Percentiles rank a stretch among this genome's conserved stretches.
phyloP scores from a whole-genome alignment of 129 eudicot genomes.

The Lonicera japonica region DNA sequence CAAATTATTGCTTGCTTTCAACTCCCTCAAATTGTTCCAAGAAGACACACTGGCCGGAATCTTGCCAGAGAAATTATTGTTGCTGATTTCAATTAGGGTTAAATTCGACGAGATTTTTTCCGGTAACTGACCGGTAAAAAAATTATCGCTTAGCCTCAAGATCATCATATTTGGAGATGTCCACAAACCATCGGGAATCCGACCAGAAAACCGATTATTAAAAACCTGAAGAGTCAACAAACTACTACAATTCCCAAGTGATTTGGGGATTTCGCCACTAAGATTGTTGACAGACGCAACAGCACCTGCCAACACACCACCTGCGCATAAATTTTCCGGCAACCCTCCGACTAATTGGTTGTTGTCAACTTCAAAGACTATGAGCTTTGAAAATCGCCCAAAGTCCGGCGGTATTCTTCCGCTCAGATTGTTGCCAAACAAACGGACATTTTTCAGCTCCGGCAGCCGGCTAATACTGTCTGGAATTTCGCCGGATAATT shows the following conservation, averaged over 20 bases:
- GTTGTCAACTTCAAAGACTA: slow-evolving; percentile 33
- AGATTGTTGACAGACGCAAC: slow-evolving; percentile 38
- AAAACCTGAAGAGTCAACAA: slow-evolving; percentile 35
- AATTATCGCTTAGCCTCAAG: slow-evolving; percentile 37
- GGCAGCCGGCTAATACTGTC: slow-evolving; percentile 48
- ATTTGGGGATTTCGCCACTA: slow-evolving; percentile 49
- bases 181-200: slow-evolving; percentile 68
- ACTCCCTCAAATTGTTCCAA: slow-evolving; percentile 42
- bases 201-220: slow-evolving; percentile 49
- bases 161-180: slow-evolving; percentile 22
- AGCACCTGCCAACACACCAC: slow-evolving; percentile 33
- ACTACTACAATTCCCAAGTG: slow-evolving; percentile 44
- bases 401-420: slow-evolving; percentile 69
- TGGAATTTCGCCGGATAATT: slow-evolving; percentile 65
- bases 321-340: slow-evolving; percentile 49
- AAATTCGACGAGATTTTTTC: slow-evolving; percentile 28
- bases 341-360: slow-evolving; percentile 44
- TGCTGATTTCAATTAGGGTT: slow-evolving; percentile 41
- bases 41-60: slow-evolving; percentile 50
- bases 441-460: slow-evolving; percentile 21
- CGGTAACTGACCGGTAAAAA: slow-evolving; percentile 61
- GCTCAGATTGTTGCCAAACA: slow-evolving; percentile 44
- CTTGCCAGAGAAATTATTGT: slow-evolving; percentile 61
- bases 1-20: slow-evolving; percentile 55
- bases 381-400: slow-evolving; percentile 53